Conservation (phyloP, 2,329 filamentous ascomycete species). For the Penicillium sp. region DNA sequence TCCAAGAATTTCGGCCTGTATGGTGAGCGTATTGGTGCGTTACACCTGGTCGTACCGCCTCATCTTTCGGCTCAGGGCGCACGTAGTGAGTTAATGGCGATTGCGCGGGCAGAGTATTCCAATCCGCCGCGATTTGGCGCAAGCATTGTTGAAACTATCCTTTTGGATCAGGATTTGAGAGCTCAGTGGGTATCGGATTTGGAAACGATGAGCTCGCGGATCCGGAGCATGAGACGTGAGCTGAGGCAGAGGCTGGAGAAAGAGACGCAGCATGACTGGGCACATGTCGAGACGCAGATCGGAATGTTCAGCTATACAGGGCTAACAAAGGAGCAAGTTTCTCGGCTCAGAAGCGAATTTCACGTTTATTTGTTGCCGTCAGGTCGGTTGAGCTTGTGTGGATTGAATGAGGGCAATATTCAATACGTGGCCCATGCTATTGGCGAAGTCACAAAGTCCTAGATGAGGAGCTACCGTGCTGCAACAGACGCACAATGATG, state of each 20-base stretch:
- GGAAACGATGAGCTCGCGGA: conserved; percentile 89
- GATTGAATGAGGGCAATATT: too few species aligned
- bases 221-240: conserved; percentile 82
- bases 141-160: conserved; percentile 75
- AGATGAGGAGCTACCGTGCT: too few species aligned
- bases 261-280: conserved; percentile 86
- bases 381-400: too few species aligned
- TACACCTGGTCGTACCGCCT: conserved; percentile 84
- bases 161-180: conserved; percentile 80
- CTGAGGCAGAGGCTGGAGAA: conserved; percentile 74
- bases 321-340: conserved; percentile 49
- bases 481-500: too few species aligned
- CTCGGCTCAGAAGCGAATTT: conserved; percentile 46
- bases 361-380: conserved; percentile 49
- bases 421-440: too few species aligned
- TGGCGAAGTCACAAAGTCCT: too few species aligned
- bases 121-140: conserved; percentile 95
- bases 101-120: conserved; percentile 95
- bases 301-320: conserved; percentile 93
- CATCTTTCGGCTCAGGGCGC: conserved; percentile 59
- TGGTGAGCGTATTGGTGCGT: conserved; percentile 90
- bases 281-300: conserved; percentile 97
- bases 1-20: conserved; percentile 78
- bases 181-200: conserved; percentile 90
- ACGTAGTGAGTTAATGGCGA: conserved; percentile 82